Evolutionary conservation across 495 filamentous ascomycete species (phyloP).

Genomic region (Lepraria neglecta): DNA sequence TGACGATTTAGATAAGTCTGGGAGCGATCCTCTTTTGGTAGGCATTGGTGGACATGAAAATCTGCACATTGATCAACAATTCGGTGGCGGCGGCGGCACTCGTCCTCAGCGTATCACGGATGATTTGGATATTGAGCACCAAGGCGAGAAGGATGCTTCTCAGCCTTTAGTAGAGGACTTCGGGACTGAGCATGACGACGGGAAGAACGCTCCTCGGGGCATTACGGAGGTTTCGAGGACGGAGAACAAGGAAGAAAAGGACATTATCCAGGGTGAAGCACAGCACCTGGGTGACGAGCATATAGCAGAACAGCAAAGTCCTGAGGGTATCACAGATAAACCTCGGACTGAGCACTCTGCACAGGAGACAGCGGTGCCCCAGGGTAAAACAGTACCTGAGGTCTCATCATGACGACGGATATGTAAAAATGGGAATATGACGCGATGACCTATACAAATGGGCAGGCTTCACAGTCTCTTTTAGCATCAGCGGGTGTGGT

Average conservation of each 20-base stretch:
- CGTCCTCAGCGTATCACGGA: constrained; percentile 8
- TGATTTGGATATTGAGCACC: constrained; percentile 5
- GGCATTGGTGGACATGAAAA: constrained; percentile 19
- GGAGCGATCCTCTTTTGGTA: not conserved
- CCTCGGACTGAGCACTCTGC: not conserved
- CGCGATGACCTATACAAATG: not conserved
- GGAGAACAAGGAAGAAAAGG: too few species aligned
- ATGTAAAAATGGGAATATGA: not conserved
- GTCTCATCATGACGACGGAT: constrained; percentile 1
- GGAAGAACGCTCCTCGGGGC: not conserved
- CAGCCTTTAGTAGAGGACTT: not conserved
- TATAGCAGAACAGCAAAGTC: too few species aligned
- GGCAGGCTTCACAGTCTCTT: too few species aligned
- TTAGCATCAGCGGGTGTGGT: too few species aligned
- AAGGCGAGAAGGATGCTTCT: not conserved
- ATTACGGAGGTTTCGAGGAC: not conserved
- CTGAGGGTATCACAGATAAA: constrained; percentile 6
- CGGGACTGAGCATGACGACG: not conserved
- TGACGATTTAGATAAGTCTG: not conserved
- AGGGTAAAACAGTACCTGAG: constrained; percentile 12
- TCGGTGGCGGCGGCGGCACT: not conserved
- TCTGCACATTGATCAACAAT: constrained; percentile 2
- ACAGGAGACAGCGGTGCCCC: constrained; percentile 2
- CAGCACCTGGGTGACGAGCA: too few species aligned
- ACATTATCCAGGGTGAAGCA: too few species aligned